phyloP scores from a whole-genome alignment of 1,284 basidiomycete species.

The Puccinia polysora region DNA sequence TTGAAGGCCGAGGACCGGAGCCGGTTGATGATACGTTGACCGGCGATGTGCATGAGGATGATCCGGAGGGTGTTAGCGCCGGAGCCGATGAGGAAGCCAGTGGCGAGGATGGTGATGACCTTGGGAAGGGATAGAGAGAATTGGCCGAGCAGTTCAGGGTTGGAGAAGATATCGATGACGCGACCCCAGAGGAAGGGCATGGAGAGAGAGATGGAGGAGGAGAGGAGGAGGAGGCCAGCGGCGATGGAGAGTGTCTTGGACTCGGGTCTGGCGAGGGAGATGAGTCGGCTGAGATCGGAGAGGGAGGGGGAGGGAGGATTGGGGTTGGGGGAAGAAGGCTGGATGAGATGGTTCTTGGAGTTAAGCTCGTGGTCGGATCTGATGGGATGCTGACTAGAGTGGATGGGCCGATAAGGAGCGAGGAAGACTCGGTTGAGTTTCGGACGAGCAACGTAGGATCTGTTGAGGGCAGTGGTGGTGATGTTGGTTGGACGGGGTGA shows the following conservation, averaged over 20 bases:
- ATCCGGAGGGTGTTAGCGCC: slow-evolving; percentile 79
- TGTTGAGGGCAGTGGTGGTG: no score
- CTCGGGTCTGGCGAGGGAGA: slow-evolving; percentile 51
- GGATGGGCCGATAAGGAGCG: no score
- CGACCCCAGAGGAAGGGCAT: slow-evolving; percentile 84
- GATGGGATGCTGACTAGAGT: no score
- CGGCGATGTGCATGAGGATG: slow-evolving; percentile 79
- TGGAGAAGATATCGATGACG: slow-evolving; percentile 84
- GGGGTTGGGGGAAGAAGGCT: not conserved
- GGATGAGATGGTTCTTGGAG: not conserved
- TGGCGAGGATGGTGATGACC: slow-evolving; percentile 69
- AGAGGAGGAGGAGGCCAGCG: slow-evolving; percentile 51
- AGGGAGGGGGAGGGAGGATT: no score
- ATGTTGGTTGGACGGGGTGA: no score
- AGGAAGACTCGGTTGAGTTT: no score
- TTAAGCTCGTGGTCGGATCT: no score
- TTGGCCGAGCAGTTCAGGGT: slow-evolving; percentile 57
- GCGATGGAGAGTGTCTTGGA: slow-evolving; percentile 49
- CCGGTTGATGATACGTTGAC: slow-evolving; percentile 85
- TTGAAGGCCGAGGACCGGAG: slow-evolving; percentile 58
- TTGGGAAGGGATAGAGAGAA: slow-evolving; percentile 66
- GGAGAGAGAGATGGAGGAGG: slow-evolving; percentile 71
- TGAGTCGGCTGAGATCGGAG: slow-evolving; percentile 45
- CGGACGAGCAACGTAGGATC: no score
- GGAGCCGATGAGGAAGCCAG: slow-evolving; percentile 81